These are phyloP conservation scores for Hypomyces rosellus DNA, from an alignment of 2,329 filamentous ascomycete genomes.

Conservation along the genomic window DNA sequence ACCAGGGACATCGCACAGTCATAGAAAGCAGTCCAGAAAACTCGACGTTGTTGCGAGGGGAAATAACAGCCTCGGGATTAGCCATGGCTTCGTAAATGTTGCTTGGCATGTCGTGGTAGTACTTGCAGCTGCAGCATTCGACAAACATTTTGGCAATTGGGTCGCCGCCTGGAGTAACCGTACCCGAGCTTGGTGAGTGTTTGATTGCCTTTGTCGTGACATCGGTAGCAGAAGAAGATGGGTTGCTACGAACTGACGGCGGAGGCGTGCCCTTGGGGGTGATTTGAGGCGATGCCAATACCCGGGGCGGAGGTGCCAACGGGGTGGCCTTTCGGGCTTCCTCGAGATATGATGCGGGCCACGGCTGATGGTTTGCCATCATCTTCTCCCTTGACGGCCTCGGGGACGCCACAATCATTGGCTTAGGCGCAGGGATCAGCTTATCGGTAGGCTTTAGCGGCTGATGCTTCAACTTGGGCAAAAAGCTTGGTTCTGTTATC, in stretches of 20 bases:
- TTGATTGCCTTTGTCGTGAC: conserved; percentile 2
- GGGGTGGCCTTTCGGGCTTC: conserved; percentile 12
- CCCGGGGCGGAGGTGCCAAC: conserved; percentile 9
- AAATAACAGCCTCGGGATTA: conserved; percentile 49
- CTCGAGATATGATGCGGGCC: conserved; percentile 11
- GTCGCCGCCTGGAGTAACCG: conserved; percentile 21
- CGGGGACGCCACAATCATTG: neutral
- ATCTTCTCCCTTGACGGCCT: neutral
- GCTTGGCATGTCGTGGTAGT: conserved; percentile 60
- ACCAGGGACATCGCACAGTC: conserved; percentile 65
- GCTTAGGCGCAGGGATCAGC: neutral
- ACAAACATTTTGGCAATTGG: conserved; percentile 58
- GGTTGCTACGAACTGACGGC: conserved; percentile 8
- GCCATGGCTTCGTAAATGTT: conserved; percentile 60
- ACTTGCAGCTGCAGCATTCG: conserved; percentile 58
- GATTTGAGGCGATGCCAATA: conserved; percentile 3
- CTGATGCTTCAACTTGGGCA: conserved; percentile 34
- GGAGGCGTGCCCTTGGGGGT: conserved; percentile 10
- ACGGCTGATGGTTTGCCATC: neutral
- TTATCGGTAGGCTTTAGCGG: conserved; percentile 26
- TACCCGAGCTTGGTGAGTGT: conserved; percentile 4
- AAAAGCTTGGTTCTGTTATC: conserved; percentile 18
- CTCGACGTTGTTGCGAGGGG: conserved; percentile 40
- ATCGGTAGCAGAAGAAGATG: neutral
- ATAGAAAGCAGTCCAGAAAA: conserved; percentile 53